Evolutionary conservation across 2,329 filamentous ascomycete genomes (phyloP), one percentile per base, ranked within the genome.

Genomic region (Aspergillus ustus): DNA sequence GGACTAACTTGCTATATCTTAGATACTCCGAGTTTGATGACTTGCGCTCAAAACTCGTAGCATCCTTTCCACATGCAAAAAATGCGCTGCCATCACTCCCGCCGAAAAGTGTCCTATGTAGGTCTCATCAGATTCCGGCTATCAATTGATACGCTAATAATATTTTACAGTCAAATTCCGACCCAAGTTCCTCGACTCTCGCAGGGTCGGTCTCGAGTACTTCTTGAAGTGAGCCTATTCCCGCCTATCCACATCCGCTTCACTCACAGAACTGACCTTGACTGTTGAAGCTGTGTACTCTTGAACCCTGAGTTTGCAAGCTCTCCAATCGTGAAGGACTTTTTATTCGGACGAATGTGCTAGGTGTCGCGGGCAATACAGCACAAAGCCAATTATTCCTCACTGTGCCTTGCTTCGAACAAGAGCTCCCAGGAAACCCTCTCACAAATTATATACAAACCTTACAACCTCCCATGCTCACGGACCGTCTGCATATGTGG

Each of bases 1-100:
- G 15, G 28, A 11, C n/a, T 44, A 34, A 50, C 59, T 68, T 69
- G 76, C 66, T 66, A 60, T 20, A 46, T 53, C 31, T 34, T 2
- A 82, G 93, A 74, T 98, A 97, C 77, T 97, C 93, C 0, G 94
- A 98, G 75, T 98, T 98, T 73, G 92, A 96, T 75, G 87, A 91
- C 59, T 85, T 99, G 63, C 87, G 93, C 57, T 80, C 84, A 53
- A 87, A 88, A 67, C 84, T 99, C 20, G 81, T 92, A 48, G 82
- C 85, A 69, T 91, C 92, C 0, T 98, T 98, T 69, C 94, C 95
- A 4, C 86, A 89, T 68, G 93, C 93, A 22, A 88, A 87, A 71
- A 91, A 86, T 25, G 92, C 93, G n/a, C 87, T 99, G 73, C 95
- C 95, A n/a, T 83, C 87, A 40, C 82, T 99, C 62, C 95, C 95